Evolutionary conservation across 495 filamentous ascomycete genomes (phyloP).

Genomic region (Penicillium dipodomyicola): DNA sequence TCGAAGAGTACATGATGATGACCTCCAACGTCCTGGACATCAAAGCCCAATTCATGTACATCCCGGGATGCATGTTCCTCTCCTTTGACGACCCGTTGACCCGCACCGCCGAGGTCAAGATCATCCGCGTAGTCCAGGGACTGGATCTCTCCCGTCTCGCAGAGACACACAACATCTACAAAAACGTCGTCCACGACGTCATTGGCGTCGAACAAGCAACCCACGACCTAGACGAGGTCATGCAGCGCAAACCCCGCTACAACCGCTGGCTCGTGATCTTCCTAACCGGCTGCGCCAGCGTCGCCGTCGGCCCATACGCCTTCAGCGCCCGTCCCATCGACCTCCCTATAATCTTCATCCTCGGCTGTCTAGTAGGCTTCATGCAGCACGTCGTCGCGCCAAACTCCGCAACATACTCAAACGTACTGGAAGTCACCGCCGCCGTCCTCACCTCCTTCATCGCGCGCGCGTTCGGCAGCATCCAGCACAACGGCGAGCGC

Average conservation of each 20-base stretch:
- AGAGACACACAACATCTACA: conserved; percentile 84
- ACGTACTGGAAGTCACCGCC: conserved; percentile 84
- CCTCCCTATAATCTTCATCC: conserved; percentile 77
- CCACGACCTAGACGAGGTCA: conserved; percentile 56
- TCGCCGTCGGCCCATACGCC: conserved; percentile 74
- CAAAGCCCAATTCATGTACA: conserved; percentile 83
- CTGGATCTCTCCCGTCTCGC: conserved; percentile 79
- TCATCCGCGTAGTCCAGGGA: conserved; percentile 69
- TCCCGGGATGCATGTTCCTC: conserved; percentile 91
- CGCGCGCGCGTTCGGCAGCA: conserved; percentile 78
- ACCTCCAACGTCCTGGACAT: conserved; percentile 80
- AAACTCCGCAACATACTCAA: conserved; percentile 68
- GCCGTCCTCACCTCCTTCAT: conserved; percentile 80
- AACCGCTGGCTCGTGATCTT: conserved; percentile 65
- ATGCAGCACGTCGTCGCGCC: conserved; percentile 77
- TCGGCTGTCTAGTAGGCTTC: conserved; percentile 77
- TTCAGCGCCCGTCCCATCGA: conserved; percentile 83
- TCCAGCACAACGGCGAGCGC: conserved; percentile 45
- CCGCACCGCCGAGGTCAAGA: conserved; percentile 86
- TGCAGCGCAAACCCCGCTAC: conserved; percentile 54
- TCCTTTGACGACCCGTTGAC: conserved; percentile 84
- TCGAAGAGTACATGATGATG: conserved; percentile 85
- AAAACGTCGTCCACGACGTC: conserved; percentile 84
- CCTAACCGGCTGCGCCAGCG: conserved; percentile 79
- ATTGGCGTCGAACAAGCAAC: conserved; percentile 79